A percentile compares a stretch with the other conserved stretches of the same genome.
Evolutionary conservation across 1,139 yeast species (phyloP).

Genomic region (Eremothecium cymbalariae): DNA sequence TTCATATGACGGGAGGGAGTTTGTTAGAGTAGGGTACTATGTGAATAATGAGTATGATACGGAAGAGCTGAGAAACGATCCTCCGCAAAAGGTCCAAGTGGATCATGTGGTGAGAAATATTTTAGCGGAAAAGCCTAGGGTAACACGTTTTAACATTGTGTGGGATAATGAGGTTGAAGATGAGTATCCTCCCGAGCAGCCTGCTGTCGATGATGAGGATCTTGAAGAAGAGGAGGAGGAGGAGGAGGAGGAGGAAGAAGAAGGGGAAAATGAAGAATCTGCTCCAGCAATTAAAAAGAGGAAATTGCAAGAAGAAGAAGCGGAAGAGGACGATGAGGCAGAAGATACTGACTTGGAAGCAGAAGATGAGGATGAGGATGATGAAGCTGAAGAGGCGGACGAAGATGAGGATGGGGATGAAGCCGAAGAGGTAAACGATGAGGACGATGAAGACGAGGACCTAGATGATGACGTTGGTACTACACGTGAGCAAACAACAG

Average conservation of each 20-base stretch:
- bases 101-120: constrained; percentile 92
- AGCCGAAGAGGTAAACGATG: constrained; percentile 10
- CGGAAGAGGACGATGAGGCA: constrained; percentile 34
- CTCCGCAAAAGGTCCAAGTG: constrained; percentile 84
- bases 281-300: constrained; percentile 34
- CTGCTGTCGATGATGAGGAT: constrained; percentile 51
- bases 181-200: constrained; percentile 69
- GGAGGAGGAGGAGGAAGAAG: constrained; percentile 45
- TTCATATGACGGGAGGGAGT: constrained; percentile 86
- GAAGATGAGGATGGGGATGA: constrained; percentile 16
- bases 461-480: constrained; percentile 7
- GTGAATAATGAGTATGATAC: constrained; percentile 94
- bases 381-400: constrained; percentile 26
- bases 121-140: constrained; percentile 94
- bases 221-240: constrained; percentile 49
- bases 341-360: constrained; percentile 30
- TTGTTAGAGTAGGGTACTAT: constrained; percentile 94
- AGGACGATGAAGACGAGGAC: constrained; percentile 12
- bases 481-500: constrained; percentile 5
- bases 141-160: constrained; percentile 89
- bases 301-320: constrained; percentile 34
- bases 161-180: constrained; percentile 71
- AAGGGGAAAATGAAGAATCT: constrained; percentile 37
- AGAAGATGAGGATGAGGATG: constrained; percentile 29
- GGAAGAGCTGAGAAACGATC: constrained; percentile 87